Evolutionary conservation across 2,329 filamentous ascomycete genomes (phyloP), one percentile per base, ranked within the genome.

Genomic region (Kalaharituber pfeilii): DNA sequence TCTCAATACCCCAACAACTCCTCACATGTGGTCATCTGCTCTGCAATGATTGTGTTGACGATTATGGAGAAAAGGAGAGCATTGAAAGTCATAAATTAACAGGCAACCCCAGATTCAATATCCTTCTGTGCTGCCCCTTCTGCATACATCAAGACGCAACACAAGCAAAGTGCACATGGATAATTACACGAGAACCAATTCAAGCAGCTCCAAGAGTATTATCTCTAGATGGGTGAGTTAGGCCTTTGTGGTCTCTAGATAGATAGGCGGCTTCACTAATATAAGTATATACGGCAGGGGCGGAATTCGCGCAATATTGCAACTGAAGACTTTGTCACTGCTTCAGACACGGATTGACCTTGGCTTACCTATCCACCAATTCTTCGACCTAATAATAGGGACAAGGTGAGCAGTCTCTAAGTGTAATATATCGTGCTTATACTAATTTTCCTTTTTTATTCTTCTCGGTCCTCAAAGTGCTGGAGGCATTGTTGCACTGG

Each of bases 311-410:
- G 71, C 70, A 2, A 71, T 74, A 24, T 68, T 72, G 1, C 68
- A 71, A 49, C 62, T 75, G 2, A 68, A 71, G 56, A 65, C 72
- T 0, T 63, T 75, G 4, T 59, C 65, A 25, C 60, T 63, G 4
- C 67, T 75, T 11, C 68, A 74, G 57, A 62, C 62, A 25, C 64
- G 64, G 3, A 59, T 73, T 1, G 70, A 68, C 1, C 62, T 64
- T 7, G 62, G 64, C 4, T 57, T 75, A 1, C 66, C 67, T 0
- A 67, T 74, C 2, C 70, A 69, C 49, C 62, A 62, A 2, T 74
- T 75, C 61, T 73, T 75, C 55, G 73, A 75, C 54, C 65, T 75
- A 2, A 70, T 75, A 18, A 68, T 73, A 4, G 71, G 71, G 3
- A 71, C 69, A 33, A 68, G 67, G 64, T 69, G 61, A 20, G 60